These are phyloP conservation scores for Phytophthora lateralis DNA, from an alignment of 352 stramenopile genomes.

Conservation along the genomic window DNA sequence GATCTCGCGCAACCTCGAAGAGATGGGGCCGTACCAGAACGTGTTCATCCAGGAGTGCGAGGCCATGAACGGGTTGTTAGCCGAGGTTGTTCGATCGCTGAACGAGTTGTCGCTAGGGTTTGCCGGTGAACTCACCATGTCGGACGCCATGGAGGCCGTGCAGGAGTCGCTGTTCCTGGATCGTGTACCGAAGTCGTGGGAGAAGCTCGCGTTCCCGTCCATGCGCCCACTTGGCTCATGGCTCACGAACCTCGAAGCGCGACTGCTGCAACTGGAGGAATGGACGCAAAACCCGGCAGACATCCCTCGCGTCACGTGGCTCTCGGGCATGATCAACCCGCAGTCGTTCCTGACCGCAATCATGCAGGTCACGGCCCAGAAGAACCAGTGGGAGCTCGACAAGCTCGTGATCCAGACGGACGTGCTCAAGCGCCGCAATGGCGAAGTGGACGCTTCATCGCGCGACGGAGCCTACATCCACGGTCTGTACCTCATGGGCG, in stretches of 20 bases:
- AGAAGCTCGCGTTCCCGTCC: constrained; percentile 95
- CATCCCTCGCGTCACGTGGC: constrained; percentile 96
- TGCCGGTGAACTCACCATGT: constrained; percentile 97
- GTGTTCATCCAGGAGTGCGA: constrained; percentile 98
- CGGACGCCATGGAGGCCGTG: constrained; percentile 96
- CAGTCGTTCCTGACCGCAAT: constrained; percentile 98
- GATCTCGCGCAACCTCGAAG: constrained; percentile 93
- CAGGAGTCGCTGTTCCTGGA: constrained; percentile 94
- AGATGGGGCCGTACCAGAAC: constrained; percentile 95
- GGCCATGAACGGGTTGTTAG: constrained; percentile 96
- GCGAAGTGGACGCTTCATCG: constrained; percentile 89
- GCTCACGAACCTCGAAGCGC: constrained; percentile 93
- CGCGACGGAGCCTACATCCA: constrained; percentile 96
- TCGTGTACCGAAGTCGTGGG: constrained; percentile 93
- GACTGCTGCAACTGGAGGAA: constrained; percentile 95
- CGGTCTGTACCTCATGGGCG: constrained; percentile 95
- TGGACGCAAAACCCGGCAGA: constrained; percentile 97
- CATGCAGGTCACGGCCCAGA: constrained; percentile 97
- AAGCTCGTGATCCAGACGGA: constrained; percentile 98
- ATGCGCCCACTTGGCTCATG: constrained; percentile 91
- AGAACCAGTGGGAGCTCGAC: constrained; percentile 96
- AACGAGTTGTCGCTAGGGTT: constrained; percentile 97
- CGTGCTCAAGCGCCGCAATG: constrained; percentile 94
- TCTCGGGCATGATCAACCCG: constrained; percentile 95
- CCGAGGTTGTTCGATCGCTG: constrained; percentile 95